Evolutionary conservation across 1,139 yeast genomes (phyloP).

Genomic region (Hyphopichia burtonii): DNA sequence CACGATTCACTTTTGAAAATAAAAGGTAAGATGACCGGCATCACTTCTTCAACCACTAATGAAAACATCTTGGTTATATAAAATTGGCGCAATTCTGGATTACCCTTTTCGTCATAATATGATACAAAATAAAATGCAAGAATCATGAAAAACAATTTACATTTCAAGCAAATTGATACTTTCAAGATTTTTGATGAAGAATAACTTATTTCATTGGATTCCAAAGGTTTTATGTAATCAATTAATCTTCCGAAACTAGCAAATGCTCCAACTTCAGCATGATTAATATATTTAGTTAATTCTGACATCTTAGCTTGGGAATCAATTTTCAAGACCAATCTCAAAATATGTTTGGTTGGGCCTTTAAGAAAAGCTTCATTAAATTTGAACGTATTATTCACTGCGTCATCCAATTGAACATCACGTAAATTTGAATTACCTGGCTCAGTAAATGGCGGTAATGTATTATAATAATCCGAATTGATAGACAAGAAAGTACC

Average conservation of each 20-base stretch:
- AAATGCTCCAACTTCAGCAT: slow-evolving; percentile 5
- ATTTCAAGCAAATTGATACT: slow-evolving; percentile 13
- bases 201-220: slow-evolving; percentile 9
- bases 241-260: slow-evolving; percentile 6
- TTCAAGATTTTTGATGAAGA: slow-evolving; percentile 11
- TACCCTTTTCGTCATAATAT: slow-evolving; percentile 17
- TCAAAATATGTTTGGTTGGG: slow-evolving; percentile 6
- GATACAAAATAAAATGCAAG: slow-evolving; percentile 24
- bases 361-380: slow-evolving; percentile 5
- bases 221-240: slow-evolving; percentile 7
- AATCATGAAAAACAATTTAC: slow-evolving; percentile 17
- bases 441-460: slow-evolving; percentile 26
- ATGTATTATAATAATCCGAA: slow-evolving; percentile 23
- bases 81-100: slow-evolving; percentile 15
- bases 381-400: slow-evolving; percentile 12
- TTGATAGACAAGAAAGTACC: slow-evolving; percentile 27
- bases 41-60: slow-evolving; percentile 15
- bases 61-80: slow-evolving; percentile 19
- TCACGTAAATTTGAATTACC: slow-evolving; percentile 29
- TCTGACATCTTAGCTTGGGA: slow-evolving; percentile 5
- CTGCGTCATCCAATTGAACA: slow-evolving; percentile 18
- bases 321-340: slow-evolving; percentile 4
- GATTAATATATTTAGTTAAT: slow-evolving; percentile 6
- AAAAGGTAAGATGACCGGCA: slow-evolving; percentile 26
- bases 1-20: slow-evolving; percentile 15